phyloP scores from a whole-genome alignment of 1,139 yeast genomes.

The Meyerozyma carpophila region DNA sequence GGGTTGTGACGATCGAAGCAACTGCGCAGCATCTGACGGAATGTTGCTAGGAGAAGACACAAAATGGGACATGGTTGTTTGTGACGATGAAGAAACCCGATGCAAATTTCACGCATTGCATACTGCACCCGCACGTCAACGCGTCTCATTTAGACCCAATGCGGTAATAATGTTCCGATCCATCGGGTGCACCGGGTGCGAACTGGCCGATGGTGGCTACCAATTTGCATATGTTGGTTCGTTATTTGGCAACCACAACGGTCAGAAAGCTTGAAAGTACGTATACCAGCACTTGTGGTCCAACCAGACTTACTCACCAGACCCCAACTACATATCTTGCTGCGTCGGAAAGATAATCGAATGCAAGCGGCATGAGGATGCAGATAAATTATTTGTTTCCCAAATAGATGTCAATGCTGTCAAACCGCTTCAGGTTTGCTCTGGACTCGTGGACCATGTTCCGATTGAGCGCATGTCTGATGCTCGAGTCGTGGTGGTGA shows the following conservation, averaged over 20 bases:
- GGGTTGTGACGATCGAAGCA: constrained; percentile 40
- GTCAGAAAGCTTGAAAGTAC: not conserved
- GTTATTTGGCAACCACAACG: not conserved
- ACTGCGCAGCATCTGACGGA: constrained; percentile 43
- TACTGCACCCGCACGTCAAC: not conserved
- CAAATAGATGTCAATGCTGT: constrained; percentile 24
- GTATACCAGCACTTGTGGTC: not conserved
- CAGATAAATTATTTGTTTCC: constrained; percentile 52
- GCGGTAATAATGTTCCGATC: not conserved
- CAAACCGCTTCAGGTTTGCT: constrained; percentile 41
- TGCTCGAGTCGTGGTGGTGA: constrained; percentile 47
- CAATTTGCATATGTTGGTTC: not conserved
- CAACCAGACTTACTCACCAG: not conserved
- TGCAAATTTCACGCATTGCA: not conserved
- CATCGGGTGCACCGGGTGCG: not conserved
- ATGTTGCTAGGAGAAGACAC: constrained; percentile 44
- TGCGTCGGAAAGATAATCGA: constrained; percentile 42
- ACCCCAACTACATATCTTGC: constrained; percentile 22
- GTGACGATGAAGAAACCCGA: not conserved
- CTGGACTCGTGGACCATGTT: constrained; percentile 51
- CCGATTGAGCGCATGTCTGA: constrained; percentile 44
- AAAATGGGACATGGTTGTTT: constrained; percentile 32
- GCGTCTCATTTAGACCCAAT: not conserved
- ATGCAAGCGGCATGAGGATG: constrained; percentile 43
- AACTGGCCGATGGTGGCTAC: not conserved